Evolutionary conservation across 1,139 yeast species (phyloP).

Genomic region (Insectozyma bohioensis): DNA sequence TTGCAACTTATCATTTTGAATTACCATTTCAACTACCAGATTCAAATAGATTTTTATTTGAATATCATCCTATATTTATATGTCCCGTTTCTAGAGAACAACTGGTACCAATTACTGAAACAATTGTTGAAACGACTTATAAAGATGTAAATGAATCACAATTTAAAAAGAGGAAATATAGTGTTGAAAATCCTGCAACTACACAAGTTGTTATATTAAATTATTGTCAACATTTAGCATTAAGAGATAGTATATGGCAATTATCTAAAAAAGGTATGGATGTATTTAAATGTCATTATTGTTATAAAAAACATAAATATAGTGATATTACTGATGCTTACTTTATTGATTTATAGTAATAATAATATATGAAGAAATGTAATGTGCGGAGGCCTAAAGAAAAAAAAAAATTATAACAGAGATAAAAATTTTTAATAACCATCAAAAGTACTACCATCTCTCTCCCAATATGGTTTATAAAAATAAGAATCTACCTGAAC

Average conservation of each 20-base stretch:
- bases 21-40: constrained; percentile 48
- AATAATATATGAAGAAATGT: too few species aligned
- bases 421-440: too few species aligned
- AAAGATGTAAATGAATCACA: constrained; percentile 17
- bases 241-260: constrained; percentile 48
- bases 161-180: constrained; percentile 20
- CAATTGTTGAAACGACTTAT: constrained; percentile 8
- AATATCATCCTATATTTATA: constrained; percentile 82
- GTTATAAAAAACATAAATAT: constrained; percentile 46
- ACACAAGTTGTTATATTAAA: constrained; percentile 48
- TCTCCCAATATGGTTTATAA: constrained; percentile 1
- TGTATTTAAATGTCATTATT: constrained; percentile 48
- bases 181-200: constrained; percentile 12
- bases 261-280: constrained; percentile 43
- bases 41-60: constrained; percentile 39
- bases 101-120: constrained; percentile 36
- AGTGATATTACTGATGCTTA: constrained; percentile 44
- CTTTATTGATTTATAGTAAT: constrained; percentile 33
- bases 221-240: constrained; percentile 45
- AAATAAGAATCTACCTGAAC: neutral
- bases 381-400: too few species aligned
- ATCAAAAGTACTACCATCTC: too few species aligned
- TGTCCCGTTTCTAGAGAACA: constrained; percentile 93
- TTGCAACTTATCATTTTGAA: constrained; percentile 32
- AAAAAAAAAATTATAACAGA: constrained; percentile 7